phyloP scores from a whole-genome alignment of 345 rosid species.

The Moricandia arvensis region DNA sequence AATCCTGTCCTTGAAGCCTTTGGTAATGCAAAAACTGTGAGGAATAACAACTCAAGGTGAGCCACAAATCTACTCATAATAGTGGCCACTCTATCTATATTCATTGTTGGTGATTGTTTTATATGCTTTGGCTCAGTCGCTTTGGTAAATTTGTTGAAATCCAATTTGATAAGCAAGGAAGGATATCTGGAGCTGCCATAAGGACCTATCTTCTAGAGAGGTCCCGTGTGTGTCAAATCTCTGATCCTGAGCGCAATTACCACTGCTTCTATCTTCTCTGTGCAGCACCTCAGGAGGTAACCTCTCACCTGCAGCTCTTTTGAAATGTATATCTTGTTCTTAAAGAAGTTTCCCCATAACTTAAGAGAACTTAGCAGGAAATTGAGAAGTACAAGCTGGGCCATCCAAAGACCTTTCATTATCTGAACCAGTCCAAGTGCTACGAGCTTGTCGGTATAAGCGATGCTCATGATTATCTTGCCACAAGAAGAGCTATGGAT shows the following conservation, averaged over 20 bases:
- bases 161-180: slow-evolving; percentile 12
- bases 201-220: slow-evolving; percentile 9
- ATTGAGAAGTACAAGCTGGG: slow-evolving; percentile 1
- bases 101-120: background rate
- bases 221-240: slow-evolving; percentile 11
- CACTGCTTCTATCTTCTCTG: slow-evolving; percentile 13
- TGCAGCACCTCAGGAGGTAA: slow-evolving; percentile 14
- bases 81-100: background rate
- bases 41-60: slow-evolving; percentile 15
- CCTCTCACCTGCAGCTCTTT: background rate
- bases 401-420: background rate
- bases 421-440: slow-evolving; percentile 9
- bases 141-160: slow-evolving; percentile 21
- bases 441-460: background rate
- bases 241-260: slow-evolving; percentile 6
- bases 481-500: slow-evolving; percentile 11
- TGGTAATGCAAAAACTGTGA: slow-evolving; percentile 8
- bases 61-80: background rate
- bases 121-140: background rate
- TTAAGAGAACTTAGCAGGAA: background rate
- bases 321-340: background rate
- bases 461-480: slow-evolving; percentile 4
- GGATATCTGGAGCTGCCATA: slow-evolving; percentile 14
- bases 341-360: background rate
- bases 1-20: slow-evolving; percentile 22